These are phyloP conservation scores for Vitis hybrid DNA, from an alignment of 177 flowering plant species.

Conservation along the genomic window DNA sequence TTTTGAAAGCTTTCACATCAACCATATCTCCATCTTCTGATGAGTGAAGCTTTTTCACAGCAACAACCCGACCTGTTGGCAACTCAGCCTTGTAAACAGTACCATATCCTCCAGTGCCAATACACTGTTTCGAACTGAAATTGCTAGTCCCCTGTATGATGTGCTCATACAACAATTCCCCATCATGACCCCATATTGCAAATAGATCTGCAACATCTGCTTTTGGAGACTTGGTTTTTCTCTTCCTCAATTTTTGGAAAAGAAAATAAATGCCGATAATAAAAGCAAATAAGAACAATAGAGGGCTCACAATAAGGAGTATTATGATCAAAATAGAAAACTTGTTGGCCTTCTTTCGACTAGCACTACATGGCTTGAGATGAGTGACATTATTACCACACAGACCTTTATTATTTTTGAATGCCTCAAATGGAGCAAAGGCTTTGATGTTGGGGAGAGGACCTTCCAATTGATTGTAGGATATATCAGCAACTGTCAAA, in stretches of 20 bases:
- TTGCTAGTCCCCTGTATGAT: conserved; percentile 18
- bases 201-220: conserved; percentile 3
- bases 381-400: neutral
- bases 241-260: neutral
- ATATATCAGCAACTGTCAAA: conserved; percentile 19
- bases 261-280: neutral
- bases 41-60: conserved; percentile 18
- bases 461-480: conserved; percentile 29
- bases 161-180: conserved; percentile 13
- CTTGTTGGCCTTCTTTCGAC: neutral
- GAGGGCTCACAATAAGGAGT: neutral
- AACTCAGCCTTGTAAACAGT: conserved; percentile 22
- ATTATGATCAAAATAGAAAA: neutral
- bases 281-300: neutral
- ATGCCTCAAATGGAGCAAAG: conserved; percentile 14
- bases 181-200: conserved; percentile 18
- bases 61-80: conserved; percentile 16
- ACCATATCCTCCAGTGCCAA: conserved; percentile 21
- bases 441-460: conserved; percentile 18
- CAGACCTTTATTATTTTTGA: conserved; percentile 11
- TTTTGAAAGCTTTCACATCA: conserved; percentile 5
- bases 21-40: neutral
- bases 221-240: neutral
- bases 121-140: conserved; percentile 13
- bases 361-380: neutral